These are phyloP conservation scores for Melastoma malabathricum DNA, from an alignment of 345 rosid species.

Conservation along the genomic window DNA sequence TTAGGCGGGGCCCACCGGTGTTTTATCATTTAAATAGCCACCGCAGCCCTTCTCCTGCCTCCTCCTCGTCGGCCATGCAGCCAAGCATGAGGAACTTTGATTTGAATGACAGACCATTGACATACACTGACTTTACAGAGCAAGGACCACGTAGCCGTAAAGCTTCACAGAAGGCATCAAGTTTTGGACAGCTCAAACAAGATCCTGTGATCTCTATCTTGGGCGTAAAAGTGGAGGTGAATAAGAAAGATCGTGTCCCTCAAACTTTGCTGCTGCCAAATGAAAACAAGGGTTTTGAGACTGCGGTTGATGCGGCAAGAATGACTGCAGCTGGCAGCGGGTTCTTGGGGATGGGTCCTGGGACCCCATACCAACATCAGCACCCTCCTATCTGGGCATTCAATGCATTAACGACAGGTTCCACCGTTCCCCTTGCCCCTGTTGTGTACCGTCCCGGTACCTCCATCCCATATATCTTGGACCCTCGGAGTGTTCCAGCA, in stretches of 20 bases:
- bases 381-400: conserved; percentile 49
- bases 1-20: conserved; percentile 36
- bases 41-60: conserved; percentile 61
- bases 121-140: conserved; percentile 35
- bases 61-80: conserved; percentile 67
- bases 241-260: conserved; percentile 35
- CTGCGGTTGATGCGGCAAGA: conserved; percentile 22
- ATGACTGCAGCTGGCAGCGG: conserved; percentile 39
- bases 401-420: conserved; percentile 37
- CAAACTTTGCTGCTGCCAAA: conserved; percentile 35
- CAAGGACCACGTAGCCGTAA: conserved; percentile 24
- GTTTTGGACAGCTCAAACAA: conserved; percentile 31
- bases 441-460: conserved; percentile 48
- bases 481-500: conserved; percentile 52
- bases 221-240: conserved; percentile 59
- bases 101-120: conserved; percentile 71
- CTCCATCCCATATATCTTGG: conserved; percentile 62
- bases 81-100: conserved; percentile 59
- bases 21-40: conserved; percentile 41
- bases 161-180: conserved; percentile 19
- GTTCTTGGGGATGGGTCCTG: conserved; percentile 41
- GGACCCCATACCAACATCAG: conserved; percentile 27
- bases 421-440: conserved; percentile 40
- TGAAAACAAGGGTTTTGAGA: conserved; percentile 40
- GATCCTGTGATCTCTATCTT: conserved; percentile 57